Evolutionary conservation across 305 asterid genomes (phyloP), one percentile per base, ranked within the genome.

Genomic region (Caryopteris hybrid): DNA sequence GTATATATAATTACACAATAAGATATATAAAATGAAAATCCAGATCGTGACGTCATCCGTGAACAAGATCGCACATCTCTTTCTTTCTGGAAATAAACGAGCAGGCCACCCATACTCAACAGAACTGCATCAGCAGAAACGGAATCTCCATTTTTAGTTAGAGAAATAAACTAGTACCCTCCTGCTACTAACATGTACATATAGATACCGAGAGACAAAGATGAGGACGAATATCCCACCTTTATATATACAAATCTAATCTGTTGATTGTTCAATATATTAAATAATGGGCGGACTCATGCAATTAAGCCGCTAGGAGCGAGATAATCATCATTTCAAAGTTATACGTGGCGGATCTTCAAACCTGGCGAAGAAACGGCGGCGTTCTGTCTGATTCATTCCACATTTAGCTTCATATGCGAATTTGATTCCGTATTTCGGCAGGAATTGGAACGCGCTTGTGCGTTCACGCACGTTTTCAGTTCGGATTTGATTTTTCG

Each of bases 51-150:
- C 43, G 13, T 38, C 23, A 59, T 27, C 62, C 48, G 39, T 42
- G 20, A 20, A 62, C 53, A 73, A 22, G 16, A 62, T 67, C 66
- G 38, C 71, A 71, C 8, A 2, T 36, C 10, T 16, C 34, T n/a
- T 47, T 48, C 50, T 43, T 68, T 58, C 63, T 14, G 13, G 23
- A 62, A 67, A 68, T 66, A 71, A 68, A 76, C 76, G 74, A 69
- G 73, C 81, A 79, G 76, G 80, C 78, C 80, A 74, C 77, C 79
- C 74, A 81, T 74, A 57, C 86, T 66, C 83, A 47, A 73, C 78
- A 21, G 52, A 55, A 78, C 43, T 34, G 56, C 74, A 52, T 4
- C 63, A 72, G 79, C 74, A 55, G 17, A 71, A 74, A 41, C 71
- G 42, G 64, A 74, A 76, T 12, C 68, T 47, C 60, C 74, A 58